Evolutionary conservation across 2,329 filamentous ascomycete species (phyloP), one percentile per base, ranked within the genome.

Genomic region (Calonectria pseudoreteaudii): DNA sequence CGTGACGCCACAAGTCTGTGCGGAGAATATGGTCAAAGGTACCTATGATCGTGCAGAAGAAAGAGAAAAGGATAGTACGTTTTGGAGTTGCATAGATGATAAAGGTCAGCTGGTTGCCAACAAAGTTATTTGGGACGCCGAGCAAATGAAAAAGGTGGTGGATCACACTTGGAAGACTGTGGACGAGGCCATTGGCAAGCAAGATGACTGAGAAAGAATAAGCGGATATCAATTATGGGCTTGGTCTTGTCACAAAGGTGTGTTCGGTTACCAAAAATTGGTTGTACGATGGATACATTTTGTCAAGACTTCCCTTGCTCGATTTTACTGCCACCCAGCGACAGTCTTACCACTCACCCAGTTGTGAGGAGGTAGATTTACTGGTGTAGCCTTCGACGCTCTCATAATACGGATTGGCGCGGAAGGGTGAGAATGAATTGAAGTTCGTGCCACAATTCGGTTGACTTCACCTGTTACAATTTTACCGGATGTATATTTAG

Each of bases 371-470:
- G 90, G 90, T 0, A 82, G 90, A 66, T 84, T 90, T 53, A 91
- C 94, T 20, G 94, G 97, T 84, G 92, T 92, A 4, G 95, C 95
- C 0, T 98, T 98, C 84, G 86, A 88, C 38, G 93, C 98, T 82
- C 93, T 93, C 2, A 86, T 92, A 73, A 94, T 93, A 1, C 90
- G 91, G 3, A 85, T 88, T 23, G 93, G 92, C 50, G 94, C 93
- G 7, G 91, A 92, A 76, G 90, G 90, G 0, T 89, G 95, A 76
- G 94, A 97, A 87, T 97, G 95, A 82, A 97, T 98, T 82, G 95
- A 98, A 84, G 94, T 98, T 16, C 89, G 95, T 78, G 92, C 94
- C 31, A 87, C 98, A 83, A 93, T 97, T 98, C 88, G 94, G 93
- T 0, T 65, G 34, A 47, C n/a, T 10, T 44, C n/a, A n/a, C n/a